phyloP scores from a whole-genome alignment of 1,284 basidiomycete genomes.

The Volvariella volvacea region DNA sequence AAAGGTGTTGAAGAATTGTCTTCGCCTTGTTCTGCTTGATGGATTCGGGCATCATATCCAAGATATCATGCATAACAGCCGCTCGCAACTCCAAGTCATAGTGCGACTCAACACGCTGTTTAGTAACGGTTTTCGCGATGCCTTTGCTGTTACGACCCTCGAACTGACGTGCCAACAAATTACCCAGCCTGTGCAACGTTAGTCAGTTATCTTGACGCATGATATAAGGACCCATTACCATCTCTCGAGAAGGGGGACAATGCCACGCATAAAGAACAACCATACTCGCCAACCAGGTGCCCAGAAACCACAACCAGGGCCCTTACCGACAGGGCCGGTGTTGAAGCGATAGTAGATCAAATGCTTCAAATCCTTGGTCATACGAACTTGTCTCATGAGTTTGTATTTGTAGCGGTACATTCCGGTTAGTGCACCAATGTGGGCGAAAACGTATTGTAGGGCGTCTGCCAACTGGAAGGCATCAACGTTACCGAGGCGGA shows the following conservation, averaged over 20 bases:
- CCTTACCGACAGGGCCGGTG: slow-evolving; percentile 98
- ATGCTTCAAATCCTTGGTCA: slow-evolving; percentile 99
- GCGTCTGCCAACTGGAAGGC: slow-evolving; percentile 99
- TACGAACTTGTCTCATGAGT: slow-evolving; percentile 98
- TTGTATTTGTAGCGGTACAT: slow-evolving; percentile 99
- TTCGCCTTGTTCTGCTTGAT: slow-evolving; percentile 99
- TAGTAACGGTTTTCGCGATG: slow-evolving; percentile 93
- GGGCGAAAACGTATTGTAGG: slow-evolving; percentile 95
- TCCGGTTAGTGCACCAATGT: slow-evolving; percentile 96
- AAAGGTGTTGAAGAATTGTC: slow-evolving; percentile 96
- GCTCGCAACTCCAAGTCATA: slow-evolving; percentile 97
- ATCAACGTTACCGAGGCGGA: slow-evolving; percentile 97
- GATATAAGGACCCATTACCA: slow-evolving; percentile 59
- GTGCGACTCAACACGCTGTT: slow-evolving; percentile 98
- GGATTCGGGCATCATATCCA: slow-evolving; percentile 99
- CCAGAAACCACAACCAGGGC: slow-evolving; percentile 99
- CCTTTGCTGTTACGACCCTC: slow-evolving; percentile 98
- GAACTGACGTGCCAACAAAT: slow-evolving; percentile 95
- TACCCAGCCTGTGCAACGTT: slow-evolving; percentile 76
- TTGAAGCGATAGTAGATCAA: slow-evolving; percentile 98
- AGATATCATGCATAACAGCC: slow-evolving; percentile 98
- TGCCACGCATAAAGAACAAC: slow-evolving; percentile 99
- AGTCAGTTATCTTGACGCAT: too few relatives aligned
- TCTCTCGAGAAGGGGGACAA: slow-evolving; percentile 93
- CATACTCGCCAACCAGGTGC: slow-evolving; percentile 99